Evolutionary conservation across 768 basidiomycete genomes (phyloP), one percentile per base, ranked within the genome.

Genomic region (Suillus spraguei): DNA sequence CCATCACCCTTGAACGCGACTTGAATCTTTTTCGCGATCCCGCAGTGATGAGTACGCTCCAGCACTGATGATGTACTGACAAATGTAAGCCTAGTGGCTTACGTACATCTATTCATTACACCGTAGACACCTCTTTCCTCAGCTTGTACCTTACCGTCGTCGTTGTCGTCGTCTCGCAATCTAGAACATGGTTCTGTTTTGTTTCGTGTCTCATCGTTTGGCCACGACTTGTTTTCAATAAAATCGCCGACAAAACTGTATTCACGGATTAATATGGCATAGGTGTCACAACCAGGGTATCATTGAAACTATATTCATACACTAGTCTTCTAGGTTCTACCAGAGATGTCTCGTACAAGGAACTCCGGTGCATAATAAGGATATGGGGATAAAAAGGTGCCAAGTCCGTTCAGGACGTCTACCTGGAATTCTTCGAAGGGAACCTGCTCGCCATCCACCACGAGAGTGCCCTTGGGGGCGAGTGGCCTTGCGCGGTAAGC

Each of bases 391-490:
- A 92, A 75, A 35, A 91, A 71, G 0, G 85, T 89, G 24, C 83
- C 91, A 32, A 91, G 73, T 14, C 84, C 82, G n/a, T 78, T 80
- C 67, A 92, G 87, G 11, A 90, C 87, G 73, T 94, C 91, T 3
- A 95, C 86, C 67, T 91, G 83, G 70, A 85, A 94, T 69, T 88
- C 85, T 70, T 87, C 82, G 66, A 91, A 90, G 11, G 90, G 90
- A 68, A 85, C 89, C 5, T 77, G 69, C 76, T 96, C 94, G 9
- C 94, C 94, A 67, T 96, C 94, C 20, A 96, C 80, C 16, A 89
- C 79, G 20, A 95, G 69, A 67, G 77, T 76, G 2, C 89, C 89
- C 38, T 85, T 79, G 4, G 77, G 59, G 3, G 78, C 70, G 36
- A 85, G 76, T 5, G 91, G 88, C 70, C 86, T 87, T 36, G 92